phyloP scores from a whole-genome alignment of 176 grass and related monocot genomes.

The Ampelocalamus luodianensis region DNA sequence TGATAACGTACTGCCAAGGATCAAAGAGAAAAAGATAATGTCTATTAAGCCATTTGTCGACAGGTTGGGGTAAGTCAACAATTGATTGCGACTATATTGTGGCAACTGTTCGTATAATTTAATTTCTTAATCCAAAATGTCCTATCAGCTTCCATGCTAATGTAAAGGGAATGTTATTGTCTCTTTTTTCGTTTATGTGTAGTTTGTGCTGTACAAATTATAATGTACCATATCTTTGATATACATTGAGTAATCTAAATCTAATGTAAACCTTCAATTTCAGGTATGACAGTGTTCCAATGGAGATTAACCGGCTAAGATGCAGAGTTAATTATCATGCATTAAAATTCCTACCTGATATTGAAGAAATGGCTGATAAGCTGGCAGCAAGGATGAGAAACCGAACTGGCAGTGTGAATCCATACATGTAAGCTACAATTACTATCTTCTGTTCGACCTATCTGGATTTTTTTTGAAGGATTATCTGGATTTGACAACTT shows the following conservation, averaged over 20 bases:
- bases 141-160: constrained; percentile 9
- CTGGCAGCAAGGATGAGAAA: constrained; percentile 74
- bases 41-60: constrained; percentile 97
- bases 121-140: not conserved
- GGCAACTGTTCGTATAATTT: not conserved
- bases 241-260: not conserved
- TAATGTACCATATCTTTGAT: not conserved
- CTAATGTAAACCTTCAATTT: constrained; percentile 29
- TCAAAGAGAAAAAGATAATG: constrained; percentile 99
- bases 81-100: not conserved
- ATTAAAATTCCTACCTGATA: constrained; percentile 76
- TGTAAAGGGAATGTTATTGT: not conserved
- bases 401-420: constrained; percentile 61
- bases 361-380: constrained; percentile 88
- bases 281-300: constrained; percentile 86
- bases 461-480: constrained; percentile 16
- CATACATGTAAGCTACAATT: constrained; percentile 67
- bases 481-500: constrained; percentile 4
- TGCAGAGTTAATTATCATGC: constrained; percentile 87
- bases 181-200: not conserved
- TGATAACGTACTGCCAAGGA: constrained; percentile 96
- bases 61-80: constrained; percentile 81
- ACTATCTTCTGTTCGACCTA: not conserved
- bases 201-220: constrained; percentile 2
- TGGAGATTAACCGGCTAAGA: constrained; percentile 75